Percentiles rank a stretch among this genome's conserved stretches.
Evolutionary conservation across 1,284 basidiomycete species (phyloP).

Genomic region (Ceratobasidium papillatum): DNA sequence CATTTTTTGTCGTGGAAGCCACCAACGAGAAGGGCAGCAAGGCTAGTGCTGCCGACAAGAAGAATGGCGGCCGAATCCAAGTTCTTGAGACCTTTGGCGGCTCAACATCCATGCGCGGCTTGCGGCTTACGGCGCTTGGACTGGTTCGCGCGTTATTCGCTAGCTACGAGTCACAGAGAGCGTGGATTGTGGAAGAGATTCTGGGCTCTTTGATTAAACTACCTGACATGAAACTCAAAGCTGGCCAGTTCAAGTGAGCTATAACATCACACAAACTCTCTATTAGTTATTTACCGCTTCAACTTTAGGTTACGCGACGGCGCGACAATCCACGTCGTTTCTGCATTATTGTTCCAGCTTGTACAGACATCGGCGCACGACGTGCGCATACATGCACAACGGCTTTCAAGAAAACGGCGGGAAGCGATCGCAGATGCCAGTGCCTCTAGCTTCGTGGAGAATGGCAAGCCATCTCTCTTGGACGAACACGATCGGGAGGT

Average conservation of each 20-base stretch:
- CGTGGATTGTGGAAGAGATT: constrained; percentile 97
- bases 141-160: constrained; percentile 90
- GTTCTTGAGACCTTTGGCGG: constrained; percentile 68
- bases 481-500: constrained; percentile 74
- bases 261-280: background rate
- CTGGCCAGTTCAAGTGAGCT: constrained; percentile 82
- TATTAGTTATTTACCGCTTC: background rate
- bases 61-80: constrained; percentile 62
- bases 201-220: constrained; percentile 87
- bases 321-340: constrained; percentile 88
- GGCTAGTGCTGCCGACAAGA: constrained; percentile 64
- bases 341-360: constrained; percentile 92
- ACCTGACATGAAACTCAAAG: constrained; percentile 86
- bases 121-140: constrained; percentile 82
- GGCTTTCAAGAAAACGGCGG: constrained; percentile 68
- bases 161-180: constrained; percentile 85
- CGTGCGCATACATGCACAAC: constrained; percentile 68
- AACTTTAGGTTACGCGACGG: constrained; percentile 73
- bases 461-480: constrained; percentile 60
- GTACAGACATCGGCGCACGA: constrained; percentile 92
- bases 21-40: constrained; percentile 53
- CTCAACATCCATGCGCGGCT: constrained; percentile 68
- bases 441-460: constrained; percentile 64
- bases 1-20: constrained; percentile 86
- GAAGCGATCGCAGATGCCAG: constrained; percentile 66